These are phyloP conservation scores for Pulicaria dysenterica DNA, from an alignment of 129 eudicot species.

Conservation along the genomic window DNA sequence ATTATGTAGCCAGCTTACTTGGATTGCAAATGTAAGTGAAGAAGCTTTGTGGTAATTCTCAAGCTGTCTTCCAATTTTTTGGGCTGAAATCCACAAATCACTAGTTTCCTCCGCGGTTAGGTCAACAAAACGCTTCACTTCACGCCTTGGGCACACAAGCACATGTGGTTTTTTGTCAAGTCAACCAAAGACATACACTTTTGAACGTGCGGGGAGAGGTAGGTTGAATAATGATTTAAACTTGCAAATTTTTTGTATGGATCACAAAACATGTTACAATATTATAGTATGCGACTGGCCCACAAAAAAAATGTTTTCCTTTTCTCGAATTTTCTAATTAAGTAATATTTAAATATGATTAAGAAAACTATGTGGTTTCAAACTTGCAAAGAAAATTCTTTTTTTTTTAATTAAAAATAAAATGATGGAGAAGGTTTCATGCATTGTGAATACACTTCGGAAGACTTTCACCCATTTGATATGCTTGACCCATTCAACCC, in stretches of 20 bases:
- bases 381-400: neutral
- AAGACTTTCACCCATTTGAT: neutral
- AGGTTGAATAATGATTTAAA: neutral
- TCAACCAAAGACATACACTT: conserved; percentile 36
- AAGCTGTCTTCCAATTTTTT: conserved; percentile 72
- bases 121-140: conserved; percentile 84
- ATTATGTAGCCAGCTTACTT: conserved; percentile 48
- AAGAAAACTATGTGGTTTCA: neutral
- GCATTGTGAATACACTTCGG: neutral
- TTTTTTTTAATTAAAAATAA: neutral
- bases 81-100: conserved; percentile 88
- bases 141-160: conserved; percentile 95
- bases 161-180: conserved; percentile 80
- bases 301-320: neutral
- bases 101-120: conserved; percentile 75
- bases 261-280: too few relatives aligned
- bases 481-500: neutral
- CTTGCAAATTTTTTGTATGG: too few relatives aligned
- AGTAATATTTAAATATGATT: neutral
- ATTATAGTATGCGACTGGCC: neutral
- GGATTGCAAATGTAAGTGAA: conserved; percentile 83
- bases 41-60: conserved; percentile 88
- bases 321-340: neutral
- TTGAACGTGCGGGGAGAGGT: neutral
- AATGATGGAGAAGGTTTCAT: neutral